phyloP scores from a whole-genome alignment of 73 alveolate species.

The Paramecium tetraurelia region DNA sequence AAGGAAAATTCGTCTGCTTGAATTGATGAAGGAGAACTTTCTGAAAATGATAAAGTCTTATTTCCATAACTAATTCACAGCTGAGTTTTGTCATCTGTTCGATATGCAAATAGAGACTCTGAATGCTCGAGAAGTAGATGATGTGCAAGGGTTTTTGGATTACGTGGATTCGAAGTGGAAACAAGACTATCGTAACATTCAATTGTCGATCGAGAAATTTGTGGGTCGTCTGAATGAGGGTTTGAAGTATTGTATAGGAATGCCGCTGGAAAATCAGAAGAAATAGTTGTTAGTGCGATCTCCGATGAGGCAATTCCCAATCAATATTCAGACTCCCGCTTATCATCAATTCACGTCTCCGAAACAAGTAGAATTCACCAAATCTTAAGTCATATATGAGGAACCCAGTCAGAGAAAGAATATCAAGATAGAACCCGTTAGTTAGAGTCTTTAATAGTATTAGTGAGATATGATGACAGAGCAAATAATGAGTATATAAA shows the following conservation, averaged over 20 bases:
- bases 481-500: neutral
- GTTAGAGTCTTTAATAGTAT: constrained; percentile 16
- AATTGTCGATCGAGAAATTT: neutral
- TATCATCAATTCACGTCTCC: neutral
- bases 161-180: constrained; percentile 41
- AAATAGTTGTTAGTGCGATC: neutral
- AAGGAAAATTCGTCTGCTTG: neutral
- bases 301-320: neutral
- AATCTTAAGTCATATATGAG: neutral
- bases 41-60: constrained; percentile 8
- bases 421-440: constrained; percentile 37
- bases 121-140: constrained; percentile 13
- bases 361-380: neutral
- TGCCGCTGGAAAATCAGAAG: neutral
- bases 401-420: constrained; percentile 40
- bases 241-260: neutral
- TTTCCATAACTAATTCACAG: constrained; percentile 38
- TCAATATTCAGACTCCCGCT: neutral
- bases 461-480: neutral
- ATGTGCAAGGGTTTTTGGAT: constrained; percentile 19
- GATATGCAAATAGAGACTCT: constrained; percentile 4
- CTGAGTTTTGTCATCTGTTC: constrained; percentile 17
- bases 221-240: neutral
- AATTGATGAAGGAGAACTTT: constrained; percentile 17
- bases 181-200: neutral